Base-by-base conservation (phyloP, 2,329 filamentous ascomycete species). In the Xylariaceae sp. region DNA sequence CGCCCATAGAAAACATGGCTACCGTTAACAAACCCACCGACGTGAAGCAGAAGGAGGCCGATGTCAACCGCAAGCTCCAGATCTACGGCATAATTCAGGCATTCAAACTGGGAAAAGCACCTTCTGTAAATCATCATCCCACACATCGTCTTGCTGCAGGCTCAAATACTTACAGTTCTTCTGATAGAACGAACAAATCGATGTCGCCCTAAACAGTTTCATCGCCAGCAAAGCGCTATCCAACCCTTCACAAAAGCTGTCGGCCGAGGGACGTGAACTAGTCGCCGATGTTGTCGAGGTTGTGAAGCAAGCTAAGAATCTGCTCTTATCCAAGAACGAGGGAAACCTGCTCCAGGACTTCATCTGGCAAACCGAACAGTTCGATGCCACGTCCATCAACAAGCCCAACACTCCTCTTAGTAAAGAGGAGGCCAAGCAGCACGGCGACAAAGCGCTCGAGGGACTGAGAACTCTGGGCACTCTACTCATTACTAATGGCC, bases 281-380 rank as follows among this genome's bases (percentile, higher is more conserved):
- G 85, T 97, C 3, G 78, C 79, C 37, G 94, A 98, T 66, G 77
- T 95, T 54, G 87, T 86, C 59, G 82, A 90, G 51, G 91, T 96
- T 48, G 87, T 99, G 41, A 85, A 89, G 68, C 85, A 95, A 73
- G 89, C 94, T 56, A 70, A 97, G 80, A 77, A 87, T 55, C 83
- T 99, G 11, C 78, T 98, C 7, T 81, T 99, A 23, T 90, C 89
- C 77, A 99, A 98, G 84, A 99, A 99, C 72, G 85, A 96, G 58
- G 95, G 93, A 71, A 92, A 99, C 69, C 78, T 98, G 56, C 79
- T 99, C 17, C 95, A 99, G 72, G 93, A 99, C 69, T 98, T 99
- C 76, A 91, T 98, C 76, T 99, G 91, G 89, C 90, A 96, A 72
- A 93, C 92, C 0, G 87, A 92, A 71, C 83, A 90, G 43, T 87